Percentiles rank a stretch among this genome's conserved stretches.
These are phyloP conservation scores for Vachellia pachyceras DNA, from an alignment of 306 rosid species.

Conservation along the genomic window DNA sequence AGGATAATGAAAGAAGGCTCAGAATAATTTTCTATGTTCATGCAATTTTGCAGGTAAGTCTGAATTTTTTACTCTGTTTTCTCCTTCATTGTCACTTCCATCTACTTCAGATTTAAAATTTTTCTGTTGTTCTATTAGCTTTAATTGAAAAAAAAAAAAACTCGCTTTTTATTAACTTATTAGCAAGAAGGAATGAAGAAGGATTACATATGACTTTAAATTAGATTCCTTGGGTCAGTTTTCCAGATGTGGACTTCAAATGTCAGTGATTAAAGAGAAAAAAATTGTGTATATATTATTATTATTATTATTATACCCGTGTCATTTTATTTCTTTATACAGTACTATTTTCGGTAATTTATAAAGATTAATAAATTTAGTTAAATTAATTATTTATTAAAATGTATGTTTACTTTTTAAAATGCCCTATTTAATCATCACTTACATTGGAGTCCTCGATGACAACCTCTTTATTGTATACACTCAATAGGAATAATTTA, in stretches of 20 bases:
- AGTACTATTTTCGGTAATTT: too few relatives aligned
- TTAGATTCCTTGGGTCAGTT: conserved; percentile 20
- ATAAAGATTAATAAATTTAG: too few relatives aligned
- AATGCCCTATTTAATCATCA: background rate
- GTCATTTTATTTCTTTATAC: too few relatives aligned
- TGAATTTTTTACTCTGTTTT: background rate
- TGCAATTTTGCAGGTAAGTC: conserved; percentile 72
- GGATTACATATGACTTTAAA: background rate
- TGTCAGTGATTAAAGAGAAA: conserved; percentile 40
- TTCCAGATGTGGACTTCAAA: conserved; percentile 40
- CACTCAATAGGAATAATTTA: too few relatives aligned
- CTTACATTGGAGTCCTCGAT: too few relatives aligned
- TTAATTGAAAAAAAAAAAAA: too few relatives aligned
- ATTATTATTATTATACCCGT: too few relatives aligned
- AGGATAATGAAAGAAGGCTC: conserved; percentile 62
- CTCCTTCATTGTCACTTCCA: background rate
- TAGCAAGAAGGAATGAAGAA: conserved; percentile 33
- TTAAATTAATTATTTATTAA: too few relatives aligned
- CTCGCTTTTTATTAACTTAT: background rate
- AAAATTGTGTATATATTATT: too few relatives aligned
- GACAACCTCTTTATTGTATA: background rate
- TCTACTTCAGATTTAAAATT: background rate
- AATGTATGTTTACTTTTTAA: too few relatives aligned
- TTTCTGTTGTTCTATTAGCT: background rate
- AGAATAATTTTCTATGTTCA: conserved; percentile 63